Evolutionary conservation across 805 yeast genomes (phyloP).

Genomic region (Blastobotrys peoriensis): DNA sequence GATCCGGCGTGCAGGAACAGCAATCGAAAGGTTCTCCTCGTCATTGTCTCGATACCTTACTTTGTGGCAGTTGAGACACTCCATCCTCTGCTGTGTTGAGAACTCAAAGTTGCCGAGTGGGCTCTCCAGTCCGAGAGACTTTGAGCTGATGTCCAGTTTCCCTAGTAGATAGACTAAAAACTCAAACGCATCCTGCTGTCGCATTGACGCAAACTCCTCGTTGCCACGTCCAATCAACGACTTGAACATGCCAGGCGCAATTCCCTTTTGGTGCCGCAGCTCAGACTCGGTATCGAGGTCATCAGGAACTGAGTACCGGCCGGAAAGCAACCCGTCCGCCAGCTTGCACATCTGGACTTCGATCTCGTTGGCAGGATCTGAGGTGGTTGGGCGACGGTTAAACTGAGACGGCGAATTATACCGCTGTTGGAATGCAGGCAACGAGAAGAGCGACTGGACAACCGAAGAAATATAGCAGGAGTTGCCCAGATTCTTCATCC

Average conservation of each 20-base stretch:
- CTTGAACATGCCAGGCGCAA: conserved; percentile 73
- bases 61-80: conserved; percentile 50
- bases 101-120: conserved; percentile 61
- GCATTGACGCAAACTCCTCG: conserved; percentile 74
- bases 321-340: conserved; percentile 71
- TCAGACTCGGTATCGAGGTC: conserved; percentile 25
- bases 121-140: conserved; percentile 18
- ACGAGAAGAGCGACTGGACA: conserved; percentile 59
- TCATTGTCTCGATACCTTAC: conserved; percentile 53
- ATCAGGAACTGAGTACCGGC: conserved; percentile 58
- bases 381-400: conserved; percentile 16
- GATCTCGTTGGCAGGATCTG: conserved; percentile 57
- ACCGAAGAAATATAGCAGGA: conserved; percentile 86
- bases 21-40: conserved; percentile 59
- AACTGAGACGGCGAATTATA: conserved; percentile 30
- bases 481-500: conserved; percentile 85
- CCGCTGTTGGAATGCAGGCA: conserved; percentile 29
- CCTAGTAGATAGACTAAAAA: conserved; percentile 66
- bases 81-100: conserved; percentile 55
- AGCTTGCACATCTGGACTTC: conserved; percentile 72
- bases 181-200: conserved; percentile 95
- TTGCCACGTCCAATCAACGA: conserved; percentile 70
- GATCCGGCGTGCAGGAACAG: conserved; percentile 36
- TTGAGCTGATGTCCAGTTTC: conserved; percentile 34
- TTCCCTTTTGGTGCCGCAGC: conserved; percentile 57